These are phyloP conservation scores for Colletotrichum plurivorum DNA, from an alignment of 2,329 filamentous ascomycete genomes.

Conservation along the genomic window DNA sequence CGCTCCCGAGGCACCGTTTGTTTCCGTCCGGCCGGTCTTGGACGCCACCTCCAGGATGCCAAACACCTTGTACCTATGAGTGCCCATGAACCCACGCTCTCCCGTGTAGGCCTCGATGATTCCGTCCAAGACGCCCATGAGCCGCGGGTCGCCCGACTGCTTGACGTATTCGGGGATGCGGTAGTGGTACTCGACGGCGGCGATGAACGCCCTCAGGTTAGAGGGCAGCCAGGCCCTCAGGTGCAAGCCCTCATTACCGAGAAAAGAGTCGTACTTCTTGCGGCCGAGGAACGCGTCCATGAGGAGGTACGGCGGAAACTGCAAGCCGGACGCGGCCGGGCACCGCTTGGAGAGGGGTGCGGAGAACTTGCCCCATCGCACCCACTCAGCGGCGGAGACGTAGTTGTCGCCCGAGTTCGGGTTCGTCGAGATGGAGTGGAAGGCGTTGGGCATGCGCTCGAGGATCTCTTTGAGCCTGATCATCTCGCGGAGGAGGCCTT, in stretches of 20 bases:
- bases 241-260: constrained; percentile 66
- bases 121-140: constrained; percentile 68
- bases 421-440: constrained; percentile 68
- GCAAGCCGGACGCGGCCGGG: constrained; percentile 65
- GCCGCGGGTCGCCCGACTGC: constrained; percentile 62
- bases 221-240: constrained; percentile 68
- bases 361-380: constrained; percentile 66
- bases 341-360: constrained; percentile 64
- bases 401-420: constrained; percentile 66
- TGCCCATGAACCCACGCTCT: constrained; percentile 69
- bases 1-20: constrained; percentile 64
- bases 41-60: constrained; percentile 68
- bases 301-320: constrained; percentile 67
- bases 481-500: constrained; percentile 64
- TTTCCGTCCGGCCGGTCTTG: constrained; percentile 67
- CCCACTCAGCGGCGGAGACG: constrained; percentile 62
- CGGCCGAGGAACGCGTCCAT: constrained; percentile 70
- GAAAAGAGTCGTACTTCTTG: constrained; percentile 65
- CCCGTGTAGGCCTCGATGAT: constrained; percentile 70
- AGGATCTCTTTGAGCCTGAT: constrained; percentile 67
- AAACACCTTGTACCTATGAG: constrained; percentile 70
- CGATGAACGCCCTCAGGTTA: constrained; percentile 68
- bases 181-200: constrained; percentile 68
- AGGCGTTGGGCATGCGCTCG: constrained; percentile 67
- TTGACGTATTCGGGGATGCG: constrained; percentile 66